Evolutionary conservation across 164 flowering plant species (phyloP), one percentile per base, ranked within the genome.

Genomic region (Kingdonia uniflora): DNA sequence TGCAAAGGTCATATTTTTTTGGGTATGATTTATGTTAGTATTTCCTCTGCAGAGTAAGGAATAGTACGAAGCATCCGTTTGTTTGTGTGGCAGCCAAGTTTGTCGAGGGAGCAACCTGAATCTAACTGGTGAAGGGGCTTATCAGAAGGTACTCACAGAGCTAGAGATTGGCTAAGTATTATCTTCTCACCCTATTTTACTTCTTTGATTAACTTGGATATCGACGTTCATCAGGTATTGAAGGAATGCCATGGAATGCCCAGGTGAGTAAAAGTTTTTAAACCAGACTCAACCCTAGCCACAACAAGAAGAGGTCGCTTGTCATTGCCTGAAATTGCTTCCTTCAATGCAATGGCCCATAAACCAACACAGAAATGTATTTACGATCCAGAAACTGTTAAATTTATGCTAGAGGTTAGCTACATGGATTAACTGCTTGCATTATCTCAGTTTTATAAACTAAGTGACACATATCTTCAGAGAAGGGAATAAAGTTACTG

Each of bases 71-170:
- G 96, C 91, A 44, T 94, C 99, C 39, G 97, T 94, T 49, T 94
- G 99, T 71, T 71, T 94, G 66, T 94, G 99, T 60, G 99, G 99
- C 19, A 88, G 89, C 70, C 97, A 89, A 68, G 91, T 86, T 58
- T 94, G 99, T 66, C 81, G 99, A 55, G 99, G 99, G 15, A 94
- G 99, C 82, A 89, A 86, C 71, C 68, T 94, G 67, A 94, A 89
- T 70, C 72, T 94, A 52, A 87, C 92, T 5, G 99, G 99, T 25
- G 99, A 94, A 72, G 95, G 87, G 49, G 96, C 99, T 60, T 94
- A 70, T 65, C 90, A 76, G 39, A 94, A 86, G 95, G 97, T 92
- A 66, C 25, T 14, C 38, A 37, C 6, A 16, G 24, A 22, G 11
- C 20, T 25, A 8, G 35, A 29, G 44, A 2, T 4, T 41, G n/a